Base-by-base conservation (phyloP, 1,284 basidiomycete species). In the Ganoderma lucidum region DNA sequence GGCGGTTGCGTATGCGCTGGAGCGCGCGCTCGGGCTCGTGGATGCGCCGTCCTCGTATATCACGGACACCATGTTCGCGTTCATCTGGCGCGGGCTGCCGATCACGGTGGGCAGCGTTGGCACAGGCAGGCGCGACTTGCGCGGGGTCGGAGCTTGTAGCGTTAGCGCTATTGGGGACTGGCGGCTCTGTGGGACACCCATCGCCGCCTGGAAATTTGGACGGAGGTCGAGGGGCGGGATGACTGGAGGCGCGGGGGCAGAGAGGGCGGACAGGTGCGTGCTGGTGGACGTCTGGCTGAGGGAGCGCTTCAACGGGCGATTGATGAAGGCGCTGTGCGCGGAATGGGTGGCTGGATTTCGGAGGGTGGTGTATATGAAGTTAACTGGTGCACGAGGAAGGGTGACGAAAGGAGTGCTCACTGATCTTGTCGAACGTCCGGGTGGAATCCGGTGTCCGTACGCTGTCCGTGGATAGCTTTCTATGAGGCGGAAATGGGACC, bases 1-100 rank as follows among this genome's bases (percentile, higher is more conserved):
- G 6, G 90, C 89, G 9, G 90, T 91, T 53, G 88, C 83, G 74
- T 89, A 91, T 74, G 89, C 90, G 39, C 85, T 86, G 2, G 87
- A 86, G 70, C 86, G 85, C 44, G 67, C 72, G 32, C 67, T 68
- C 44, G 67, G 72, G 39, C 67, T 68, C 19, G 63, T 19, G 0
- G 73, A 73, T 30, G 82, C 80, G 56, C 81, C 80, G 63, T 85
- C 83, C 53, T 86, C 87, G 68, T 85, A 81, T 8, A 82, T 81
- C 30, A 81, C 77, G 1, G 80, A 81, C 51, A 76, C 75, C 64
- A 75, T 73, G 64, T 76, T 76, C 39, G 63, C 72, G 64, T 76
- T 76, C 39, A 63, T 64, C 19, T 75, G 74, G 5, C 72, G 70
- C 37, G 76, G 74, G 63, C 74, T 75, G 32, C 72, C 74, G 37